Evolutionary conservation across 2,329 filamentous ascomycete genomes (phyloP).

Genomic region (Epichloe amarillans): DNA sequence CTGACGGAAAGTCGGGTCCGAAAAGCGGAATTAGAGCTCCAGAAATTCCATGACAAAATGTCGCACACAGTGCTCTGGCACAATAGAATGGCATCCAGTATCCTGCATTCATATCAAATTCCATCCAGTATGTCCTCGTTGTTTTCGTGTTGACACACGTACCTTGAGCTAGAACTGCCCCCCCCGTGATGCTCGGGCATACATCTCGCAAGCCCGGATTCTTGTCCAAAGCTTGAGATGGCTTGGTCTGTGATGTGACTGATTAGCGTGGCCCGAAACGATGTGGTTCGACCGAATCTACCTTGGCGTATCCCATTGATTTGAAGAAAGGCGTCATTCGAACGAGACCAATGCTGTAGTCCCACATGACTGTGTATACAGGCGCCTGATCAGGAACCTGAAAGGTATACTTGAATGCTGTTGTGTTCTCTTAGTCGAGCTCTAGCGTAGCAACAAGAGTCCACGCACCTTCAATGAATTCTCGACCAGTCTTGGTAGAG

Average conservation of each 20-base stretch:
- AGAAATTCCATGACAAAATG: constrained; percentile 77
- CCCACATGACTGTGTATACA: constrained; percentile 80
- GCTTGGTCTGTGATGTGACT: constrained; percentile 53
- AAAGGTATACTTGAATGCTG: constrained; percentile 80
- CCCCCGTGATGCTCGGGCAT: constrained; percentile 87
- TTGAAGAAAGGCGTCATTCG: constrained; percentile 94
- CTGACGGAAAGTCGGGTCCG: constrained; percentile 62
- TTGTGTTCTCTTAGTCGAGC: background rate
- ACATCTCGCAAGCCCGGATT: constrained; percentile 82
- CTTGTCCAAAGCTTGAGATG: constrained; percentile 64
- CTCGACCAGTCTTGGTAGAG: constrained; percentile 69
- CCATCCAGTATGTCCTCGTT: constrained; percentile 6
- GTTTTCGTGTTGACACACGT: constrained; percentile 17
- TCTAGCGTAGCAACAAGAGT: background rate
- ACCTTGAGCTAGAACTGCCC: constrained; percentile 83
- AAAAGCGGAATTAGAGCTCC: constrained; percentile 83
- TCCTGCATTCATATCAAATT: constrained; percentile 34
- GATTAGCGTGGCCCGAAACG: constrained; percentile 8
- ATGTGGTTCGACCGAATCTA: constrained; percentile 20
- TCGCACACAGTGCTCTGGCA: constrained; percentile 74
- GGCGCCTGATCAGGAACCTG: constrained; percentile 51
- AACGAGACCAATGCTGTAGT: constrained; percentile 88
- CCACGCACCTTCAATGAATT: constrained; percentile 69
- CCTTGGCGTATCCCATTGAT: constrained; percentile 77
- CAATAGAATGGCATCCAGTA: constrained; percentile 95